phyloP scores from a whole-genome alignment of 768 basidiomycete species.

The Dentipellis sp. region DNA sequence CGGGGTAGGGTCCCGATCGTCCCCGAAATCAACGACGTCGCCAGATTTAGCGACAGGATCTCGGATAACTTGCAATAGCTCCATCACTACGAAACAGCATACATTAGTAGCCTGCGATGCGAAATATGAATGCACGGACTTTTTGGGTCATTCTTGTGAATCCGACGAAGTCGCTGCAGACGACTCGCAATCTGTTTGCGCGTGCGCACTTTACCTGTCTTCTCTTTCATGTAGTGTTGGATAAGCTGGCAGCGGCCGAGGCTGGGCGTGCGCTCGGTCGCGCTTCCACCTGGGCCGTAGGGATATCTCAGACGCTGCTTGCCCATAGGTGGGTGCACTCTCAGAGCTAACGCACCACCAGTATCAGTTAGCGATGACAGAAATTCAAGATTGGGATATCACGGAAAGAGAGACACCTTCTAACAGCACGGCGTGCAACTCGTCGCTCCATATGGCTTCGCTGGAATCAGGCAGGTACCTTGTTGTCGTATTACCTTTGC shows the following conservation, averaged over 20 bases:
- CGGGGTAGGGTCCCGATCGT: background rate
- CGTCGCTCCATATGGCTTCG: conserved; percentile 15
- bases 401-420: conserved; percentile 10
- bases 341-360: conserved; percentile 5
- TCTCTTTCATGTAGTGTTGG: conserved; percentile 28
- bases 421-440: conserved; percentile 11
- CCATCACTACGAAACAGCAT: background rate
- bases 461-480: conserved; percentile 13
- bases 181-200: conserved; percentile 33
- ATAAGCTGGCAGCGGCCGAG: conserved; percentile 31
- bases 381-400: background rate
- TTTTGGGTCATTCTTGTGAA: conserved; percentile 22
- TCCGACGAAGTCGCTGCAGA: conserved; percentile 28
- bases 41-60: background rate
- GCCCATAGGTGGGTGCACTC: conserved; percentile 14
- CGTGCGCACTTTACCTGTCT: conserved; percentile 28
- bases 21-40: background rate
- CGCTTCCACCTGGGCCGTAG: background rate
- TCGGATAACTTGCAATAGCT: background rate
- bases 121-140: conserved; percentile 15
- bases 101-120: background rate
- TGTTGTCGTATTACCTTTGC: conserved; percentile 13
- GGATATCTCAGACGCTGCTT: conserved; percentile 10
- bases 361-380: background rate
- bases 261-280: conserved; percentile 1